Conservation (phyloP, 192 early-diverging fungal species). For the Mortierella hygrophila region DNA sequence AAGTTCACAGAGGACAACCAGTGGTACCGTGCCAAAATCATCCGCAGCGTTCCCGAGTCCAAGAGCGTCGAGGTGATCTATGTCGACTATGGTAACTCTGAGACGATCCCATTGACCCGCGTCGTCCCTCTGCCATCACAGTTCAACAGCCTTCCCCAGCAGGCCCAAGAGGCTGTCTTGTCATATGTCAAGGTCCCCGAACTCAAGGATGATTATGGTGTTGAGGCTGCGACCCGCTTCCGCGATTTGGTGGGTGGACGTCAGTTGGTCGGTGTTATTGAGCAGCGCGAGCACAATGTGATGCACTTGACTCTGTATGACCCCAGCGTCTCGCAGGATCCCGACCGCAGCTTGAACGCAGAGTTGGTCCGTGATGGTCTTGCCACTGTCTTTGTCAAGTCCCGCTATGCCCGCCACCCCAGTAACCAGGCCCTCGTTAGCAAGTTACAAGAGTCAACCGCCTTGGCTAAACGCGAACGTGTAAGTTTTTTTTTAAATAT, state of each 20-base stretch:
- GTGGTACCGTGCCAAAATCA: constrained; percentile 89
- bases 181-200: constrained; percentile 84
- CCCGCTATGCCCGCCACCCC: constrained; percentile 60
- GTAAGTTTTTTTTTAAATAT: constrained; percentile 43
- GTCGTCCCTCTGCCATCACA: constrained; percentile 81
- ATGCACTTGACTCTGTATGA: constrained; percentile 78
- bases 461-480: constrained; percentile 76
- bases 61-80: constrained; percentile 83
- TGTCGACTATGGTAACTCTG: constrained; percentile 96
- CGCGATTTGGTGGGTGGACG: constrained; percentile 73
- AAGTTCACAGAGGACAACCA: constrained; percentile 90
- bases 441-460: constrained; percentile 74
- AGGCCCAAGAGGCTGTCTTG: constrained; percentile 86
- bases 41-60: constrained; percentile 68
- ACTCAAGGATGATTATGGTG: constrained; percentile 75
- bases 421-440: constrained; percentile 67
- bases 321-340: constrained; percentile 66
- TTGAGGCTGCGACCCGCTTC: constrained; percentile 79
- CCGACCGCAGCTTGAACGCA: constrained; percentile 77
- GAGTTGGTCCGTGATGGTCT: constrained; percentile 75
- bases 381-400: constrained; percentile 67
- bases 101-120: constrained; percentile 77
- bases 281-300: constrained; percentile 69
- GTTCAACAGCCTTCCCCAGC: constrained; percentile 77
- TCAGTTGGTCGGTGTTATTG: constrained; percentile 81